Conservation (phyloP, 805 yeast species). For the Nakazawaea wyomingensis region DNA sequence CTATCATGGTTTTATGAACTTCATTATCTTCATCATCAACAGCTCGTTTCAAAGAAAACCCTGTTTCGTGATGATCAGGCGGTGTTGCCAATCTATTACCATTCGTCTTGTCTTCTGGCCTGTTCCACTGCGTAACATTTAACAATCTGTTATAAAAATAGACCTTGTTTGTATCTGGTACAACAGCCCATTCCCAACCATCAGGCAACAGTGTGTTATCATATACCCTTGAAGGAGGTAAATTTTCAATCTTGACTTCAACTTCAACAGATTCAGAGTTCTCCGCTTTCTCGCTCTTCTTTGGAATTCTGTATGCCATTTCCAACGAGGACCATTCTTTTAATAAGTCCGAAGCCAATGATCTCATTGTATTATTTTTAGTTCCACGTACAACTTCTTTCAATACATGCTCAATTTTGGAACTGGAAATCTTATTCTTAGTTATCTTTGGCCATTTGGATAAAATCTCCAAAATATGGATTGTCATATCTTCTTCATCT, state of each 20-base stretch:
- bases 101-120: conserved; percentile 32
- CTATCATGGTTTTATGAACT: neutral
- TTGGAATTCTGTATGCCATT: conserved; percentile 83
- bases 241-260: conserved; percentile 3
- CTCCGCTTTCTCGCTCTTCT: conserved; percentile 32
- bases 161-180: conserved; percentile 34
- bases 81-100: conserved; percentile 1
- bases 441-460: conserved; percentile 61
- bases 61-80: neutral
- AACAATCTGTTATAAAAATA: conserved; percentile 53
- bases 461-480: conserved; percentile 52
- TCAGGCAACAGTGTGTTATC: conserved; percentile 41
- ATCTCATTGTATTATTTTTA: conserved; percentile 23
- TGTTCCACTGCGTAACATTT: conserved; percentile 54
- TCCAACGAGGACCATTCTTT: conserved; percentile 68
- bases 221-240: conserved; percentile 8
- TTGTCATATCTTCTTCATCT: conserved; percentile 34
- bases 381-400: conserved; percentile 30
- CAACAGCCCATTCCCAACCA: conserved; percentile 63
- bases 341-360: conserved; percentile 40
- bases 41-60: conserved; percentile 10
- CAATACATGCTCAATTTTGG: conserved; percentile 66
- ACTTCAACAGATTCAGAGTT: conserved; percentile 7
- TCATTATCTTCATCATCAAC: conserved; percentile 9
- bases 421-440: conserved; percentile 68